phyloP scores from a whole-genome alignment of 2,329 filamentous ascomycete species.

The Sporothrix inflata region DNA sequence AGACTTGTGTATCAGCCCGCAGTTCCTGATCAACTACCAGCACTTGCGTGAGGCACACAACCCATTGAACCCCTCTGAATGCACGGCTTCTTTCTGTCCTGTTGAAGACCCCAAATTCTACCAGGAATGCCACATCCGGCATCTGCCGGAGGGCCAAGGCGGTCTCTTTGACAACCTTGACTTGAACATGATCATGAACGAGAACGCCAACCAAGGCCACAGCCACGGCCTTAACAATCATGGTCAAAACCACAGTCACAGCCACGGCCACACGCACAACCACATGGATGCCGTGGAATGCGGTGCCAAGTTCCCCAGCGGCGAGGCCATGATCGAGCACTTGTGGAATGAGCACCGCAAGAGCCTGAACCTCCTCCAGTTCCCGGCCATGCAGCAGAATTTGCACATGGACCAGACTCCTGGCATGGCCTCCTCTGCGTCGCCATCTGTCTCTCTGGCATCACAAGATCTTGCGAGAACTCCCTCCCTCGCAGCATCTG shows the following conservation, averaged over 20 bases:
- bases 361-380: conserved; percentile 22
- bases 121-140: conserved; percentile 34
- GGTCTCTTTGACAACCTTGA: conserved; percentile 31
- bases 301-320: conserved; percentile 34
- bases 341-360: conserved; percentile 32
- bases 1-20: conserved; percentile 34
- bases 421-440: conserved; percentile 20
- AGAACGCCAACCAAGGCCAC: neutral
- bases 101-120: conserved; percentile 35
- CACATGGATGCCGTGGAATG: conserved; percentile 30
- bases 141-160: conserved; percentile 16
- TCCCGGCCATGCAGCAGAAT: conserved; percentile 6
- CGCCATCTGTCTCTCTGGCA: conserved; percentile 25
- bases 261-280: conserved; percentile 11
- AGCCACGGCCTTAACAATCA: neutral
- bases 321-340: conserved; percentile 35
- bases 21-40: conserved; percentile 35
- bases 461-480: conserved; percentile 28
- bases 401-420: conserved; percentile 21
- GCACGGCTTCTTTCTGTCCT: conserved; percentile 31
- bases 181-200: conserved; percentile 19
- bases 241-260: conserved; percentile 11
- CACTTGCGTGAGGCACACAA: conserved; percentile 34
- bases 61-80: conserved; percentile 31
- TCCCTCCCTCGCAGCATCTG: conserved; percentile 18